Evolutionary conservation across 2,329 filamentous ascomycete genomes (phyloP).

Genomic region (Microsporum ferrugineum): DNA sequence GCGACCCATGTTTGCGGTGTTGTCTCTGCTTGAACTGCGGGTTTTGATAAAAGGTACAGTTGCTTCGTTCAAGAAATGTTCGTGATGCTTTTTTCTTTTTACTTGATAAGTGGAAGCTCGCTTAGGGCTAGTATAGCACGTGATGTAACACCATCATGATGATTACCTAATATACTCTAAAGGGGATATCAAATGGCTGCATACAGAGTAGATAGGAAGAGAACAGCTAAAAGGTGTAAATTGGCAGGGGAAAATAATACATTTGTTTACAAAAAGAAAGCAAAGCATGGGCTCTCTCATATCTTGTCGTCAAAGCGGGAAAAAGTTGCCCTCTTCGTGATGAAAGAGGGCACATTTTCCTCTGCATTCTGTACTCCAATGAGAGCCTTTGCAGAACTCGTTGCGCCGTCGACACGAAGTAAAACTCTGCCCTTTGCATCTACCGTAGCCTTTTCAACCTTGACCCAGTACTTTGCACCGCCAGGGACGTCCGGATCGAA

Average conservation of each 20-base stretch:
- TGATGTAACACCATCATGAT: not conserved
- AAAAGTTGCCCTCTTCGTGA: not conserved
- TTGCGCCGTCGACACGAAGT: slow-evolving; percentile 19
- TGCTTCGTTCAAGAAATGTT: not conserved
- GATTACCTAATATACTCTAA: not conserved
- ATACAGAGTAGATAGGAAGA: no score
- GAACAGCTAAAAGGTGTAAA: not conserved
- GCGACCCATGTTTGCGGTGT: slow-evolving; percentile 18
- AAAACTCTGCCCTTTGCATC: slow-evolving; percentile 36
- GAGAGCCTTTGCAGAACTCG: slow-evolving; percentile 10
- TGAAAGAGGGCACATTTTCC: not conserved
- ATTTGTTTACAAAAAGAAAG: not conserved
- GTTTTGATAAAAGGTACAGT: not conserved
- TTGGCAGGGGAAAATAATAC: not conserved
- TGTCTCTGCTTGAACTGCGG: slow-evolving; percentile 6
- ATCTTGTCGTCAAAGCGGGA: not conserved
- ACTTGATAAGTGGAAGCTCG: not conserved
- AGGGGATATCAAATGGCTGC: no score
- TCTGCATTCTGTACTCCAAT: slow-evolving; percentile 4
- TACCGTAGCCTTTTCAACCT: slow-evolving; percentile 37
- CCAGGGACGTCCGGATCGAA: slow-evolving; percentile 37
- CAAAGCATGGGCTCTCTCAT: not conserved
- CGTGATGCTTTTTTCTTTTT: not conserved
- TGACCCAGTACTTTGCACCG: slow-evolving; percentile 44
- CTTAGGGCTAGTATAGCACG: not conserved